Evolutionary conservation across 768 basidiomycete species (phyloP), one percentile per base, ranked within the genome.

Genomic region (Lentinula sp.): DNA sequence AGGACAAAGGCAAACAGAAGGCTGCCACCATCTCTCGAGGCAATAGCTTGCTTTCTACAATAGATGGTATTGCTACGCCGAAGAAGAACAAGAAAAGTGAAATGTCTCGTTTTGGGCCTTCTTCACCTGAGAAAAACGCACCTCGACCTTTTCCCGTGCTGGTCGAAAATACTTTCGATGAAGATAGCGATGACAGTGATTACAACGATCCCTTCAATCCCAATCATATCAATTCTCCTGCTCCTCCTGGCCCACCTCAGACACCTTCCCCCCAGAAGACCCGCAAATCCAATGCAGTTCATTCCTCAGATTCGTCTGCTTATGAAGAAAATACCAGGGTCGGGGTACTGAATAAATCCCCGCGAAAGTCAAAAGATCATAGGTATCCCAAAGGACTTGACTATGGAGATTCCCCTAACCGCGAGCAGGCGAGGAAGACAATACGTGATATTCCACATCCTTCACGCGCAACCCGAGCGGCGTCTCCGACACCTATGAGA

Each of bases 371-470:
- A 8, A 60, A 32, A 6, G 33, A 39, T 4, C 59, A 60, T 42
- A 15, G 36, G 15, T 60, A 32, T 41, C 49, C 59, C 3, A 51
- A 52, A 42, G 28, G 35, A 12, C 20, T 43, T 1, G 36, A 15
- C 18, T 9, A 12, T 37, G 42, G 28, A 28, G 28, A 28, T 28
- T 28, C 4, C 4, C 28, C 33, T 12, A 48, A 28, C 50, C 8
- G n/a, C 10, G 59, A 60, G 6, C 9, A 32, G 15, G 28, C 8
- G 39, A 49, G 49, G 15, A 50, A 43, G 37, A 52, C 48, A 5
- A 60, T 51, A 39, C 59, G 59, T 36, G 59, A 50, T 52, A 52
- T 52, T 51, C 50, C 16, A 13, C 59, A 60, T 42, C 59, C 59
- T 42, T 60, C 59, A n/a, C 48, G 59, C 4, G 59, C 35, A 45